These are phyloP conservation scores for Annulohypoxylon nitens DNA, from an alignment of 495 filamentous ascomycete genomes.

Conservation along the genomic window DNA sequence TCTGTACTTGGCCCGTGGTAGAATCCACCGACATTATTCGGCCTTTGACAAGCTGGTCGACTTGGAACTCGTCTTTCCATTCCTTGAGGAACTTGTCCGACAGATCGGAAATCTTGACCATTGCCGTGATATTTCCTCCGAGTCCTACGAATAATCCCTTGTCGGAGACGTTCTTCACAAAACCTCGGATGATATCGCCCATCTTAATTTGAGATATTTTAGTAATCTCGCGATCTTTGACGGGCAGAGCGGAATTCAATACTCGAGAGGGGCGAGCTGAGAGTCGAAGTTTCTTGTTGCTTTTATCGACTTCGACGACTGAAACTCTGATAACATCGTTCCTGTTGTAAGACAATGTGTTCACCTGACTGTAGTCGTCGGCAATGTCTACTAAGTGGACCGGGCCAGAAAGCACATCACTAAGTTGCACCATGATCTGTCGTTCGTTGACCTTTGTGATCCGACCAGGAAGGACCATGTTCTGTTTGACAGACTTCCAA, in stretches of 20 bases:
- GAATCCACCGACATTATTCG: slow-evolving; percentile 78
- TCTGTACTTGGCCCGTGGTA: slow-evolving; percentile 76
- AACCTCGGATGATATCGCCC: slow-evolving; percentile 87
- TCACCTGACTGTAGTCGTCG: slow-evolving; percentile 86
- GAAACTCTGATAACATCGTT: slow-evolving; percentile 89
- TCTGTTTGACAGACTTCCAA: slow-evolving; percentile 75
- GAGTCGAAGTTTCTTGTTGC: slow-evolving; percentile 84
- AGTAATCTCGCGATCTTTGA: slow-evolving; percentile 84
- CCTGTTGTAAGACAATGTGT: slow-evolving; percentile 71
- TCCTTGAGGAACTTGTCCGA: slow-evolving; percentile 93
- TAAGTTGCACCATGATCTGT: slow-evolving; percentile 85
- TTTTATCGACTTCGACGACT: slow-evolving; percentile 79
- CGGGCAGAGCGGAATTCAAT: slow-evolving; percentile 83
- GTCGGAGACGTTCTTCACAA: slow-evolving; percentile 87
- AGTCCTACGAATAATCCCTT: slow-evolving; percentile 87
- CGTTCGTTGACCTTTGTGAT: slow-evolving; percentile 89
- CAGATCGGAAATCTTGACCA: slow-evolving; percentile 85
- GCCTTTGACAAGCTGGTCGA: slow-evolving; percentile 90
- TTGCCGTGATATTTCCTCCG: slow-evolving; percentile 82
- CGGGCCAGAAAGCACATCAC: slow-evolving; percentile 77
- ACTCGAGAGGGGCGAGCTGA: slow-evolving; percentile 90
- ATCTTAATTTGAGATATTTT: slow-evolving; percentile 75
- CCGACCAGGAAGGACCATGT: slow-evolving; percentile 83
- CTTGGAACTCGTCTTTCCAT: slow-evolving; percentile 89
- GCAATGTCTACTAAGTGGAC: slow-evolving; percentile 82